Percentiles rank a stretch among this genome's conserved stretches.
phyloP scores from a whole-genome alignment of 1,284 basidiomycete genomes.

The Abortiporus biennis region DNA sequence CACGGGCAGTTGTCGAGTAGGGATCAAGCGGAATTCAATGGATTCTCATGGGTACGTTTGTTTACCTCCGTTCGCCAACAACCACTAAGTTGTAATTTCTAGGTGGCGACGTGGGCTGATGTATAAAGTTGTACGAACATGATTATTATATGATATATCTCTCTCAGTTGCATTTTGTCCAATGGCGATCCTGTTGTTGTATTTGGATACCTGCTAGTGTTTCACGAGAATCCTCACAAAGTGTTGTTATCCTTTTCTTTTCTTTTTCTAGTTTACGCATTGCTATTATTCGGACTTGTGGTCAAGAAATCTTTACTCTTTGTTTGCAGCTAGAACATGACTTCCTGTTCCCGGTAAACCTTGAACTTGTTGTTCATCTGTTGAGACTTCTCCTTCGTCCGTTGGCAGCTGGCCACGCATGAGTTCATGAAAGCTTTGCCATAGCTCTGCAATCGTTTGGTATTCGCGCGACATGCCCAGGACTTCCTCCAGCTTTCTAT shows the following conservation, averaged over 20 bases:
- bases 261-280: neutral
- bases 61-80: neutral
- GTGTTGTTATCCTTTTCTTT: constrained; percentile 12
- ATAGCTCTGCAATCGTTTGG: constrained; percentile 82
- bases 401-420: constrained; percentile 48
- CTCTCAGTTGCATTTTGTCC: constrained; percentile 1
- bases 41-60: constrained; percentile 80
- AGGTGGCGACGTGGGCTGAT: constrained; percentile 75
- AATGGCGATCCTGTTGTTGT: constrained; percentile 29
- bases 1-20: constrained; percentile 90
- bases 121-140: constrained; percentile 30
- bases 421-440: constrained; percentile 77
- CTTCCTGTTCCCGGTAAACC: constrained; percentile 65
- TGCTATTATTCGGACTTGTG: constrained; percentile 6
- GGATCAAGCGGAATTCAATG: constrained; percentile 94
- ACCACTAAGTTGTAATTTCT: constrained; percentile 4
- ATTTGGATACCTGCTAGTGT: constrained; percentile 43
- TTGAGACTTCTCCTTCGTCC: constrained; percentile 24
- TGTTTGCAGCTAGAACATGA: constrained; percentile 41
- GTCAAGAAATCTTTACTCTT: constrained; percentile 19
- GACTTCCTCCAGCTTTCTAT: constrained; percentile 90
- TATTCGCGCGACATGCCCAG: constrained; percentile 91
- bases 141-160: constrained; percentile 5
- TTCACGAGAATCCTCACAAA: constrained; percentile 17
- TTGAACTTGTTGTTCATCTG: constrained; percentile 24